Percentiles rank a stretch among this genome's conserved stretches.
These are phyloP conservation scores for Tricladium varicosporioides DNA, from an alignment of 2,329 filamentous ascomycete species.

Conservation along the genomic window DNA sequence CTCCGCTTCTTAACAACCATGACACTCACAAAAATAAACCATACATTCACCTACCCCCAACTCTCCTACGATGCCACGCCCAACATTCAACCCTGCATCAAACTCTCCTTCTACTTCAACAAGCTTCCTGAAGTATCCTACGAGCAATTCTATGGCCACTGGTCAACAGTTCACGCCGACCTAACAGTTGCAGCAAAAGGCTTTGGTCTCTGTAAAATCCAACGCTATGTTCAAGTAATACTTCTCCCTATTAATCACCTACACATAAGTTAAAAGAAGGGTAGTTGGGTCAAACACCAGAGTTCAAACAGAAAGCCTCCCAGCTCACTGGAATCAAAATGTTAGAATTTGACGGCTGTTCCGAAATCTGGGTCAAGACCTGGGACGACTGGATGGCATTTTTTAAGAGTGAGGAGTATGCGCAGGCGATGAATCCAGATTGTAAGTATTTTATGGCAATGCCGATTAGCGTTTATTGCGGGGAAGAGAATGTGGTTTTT, in stretches of 20 bases:
- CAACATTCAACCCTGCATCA: slow-evolving; percentile 13
- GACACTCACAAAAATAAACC: slow-evolving; percentile 5
- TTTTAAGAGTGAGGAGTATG: slow-evolving; percentile 8
- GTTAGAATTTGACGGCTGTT: slow-evolving; percentile 11
- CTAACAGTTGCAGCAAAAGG: slow-evolving; percentile 5
- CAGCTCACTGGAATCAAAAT: slow-evolving; percentile 5
- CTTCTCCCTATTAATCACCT: background rate
- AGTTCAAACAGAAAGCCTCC: background rate
- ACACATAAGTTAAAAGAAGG: background rate
- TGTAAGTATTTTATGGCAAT: slow-evolving; percentile 9
- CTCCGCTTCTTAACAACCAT: background rate
- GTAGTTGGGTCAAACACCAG: background rate
- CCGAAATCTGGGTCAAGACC: slow-evolving; percentile 9
- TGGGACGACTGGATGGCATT: slow-evolving; percentile 13
- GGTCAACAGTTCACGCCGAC: slow-evolving; percentile 12
- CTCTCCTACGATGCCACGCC: slow-evolving; percentile 9
- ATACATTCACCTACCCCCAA: slow-evolving; percentile 5
- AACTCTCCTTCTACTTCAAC: slow-evolving; percentile 12
- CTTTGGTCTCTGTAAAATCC: slow-evolving; percentile 4
- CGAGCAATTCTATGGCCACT: slow-evolving; percentile 11
- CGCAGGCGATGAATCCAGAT: slow-evolving; percentile 4
- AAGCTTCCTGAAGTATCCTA: slow-evolving; percentile 6
- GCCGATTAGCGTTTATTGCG: slow-evolving; percentile 9
- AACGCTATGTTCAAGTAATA: slow-evolving; percentile 10
- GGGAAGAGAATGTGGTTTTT: slow-evolving; percentile 10